A percentile compares a stretch with the other conserved stretches of the same genome.
These are phyloP conservation scores for Ophiostoma ips DNA, from an alignment of 2,329 filamentous ascomycete species.

Conservation along the genomic window DNA sequence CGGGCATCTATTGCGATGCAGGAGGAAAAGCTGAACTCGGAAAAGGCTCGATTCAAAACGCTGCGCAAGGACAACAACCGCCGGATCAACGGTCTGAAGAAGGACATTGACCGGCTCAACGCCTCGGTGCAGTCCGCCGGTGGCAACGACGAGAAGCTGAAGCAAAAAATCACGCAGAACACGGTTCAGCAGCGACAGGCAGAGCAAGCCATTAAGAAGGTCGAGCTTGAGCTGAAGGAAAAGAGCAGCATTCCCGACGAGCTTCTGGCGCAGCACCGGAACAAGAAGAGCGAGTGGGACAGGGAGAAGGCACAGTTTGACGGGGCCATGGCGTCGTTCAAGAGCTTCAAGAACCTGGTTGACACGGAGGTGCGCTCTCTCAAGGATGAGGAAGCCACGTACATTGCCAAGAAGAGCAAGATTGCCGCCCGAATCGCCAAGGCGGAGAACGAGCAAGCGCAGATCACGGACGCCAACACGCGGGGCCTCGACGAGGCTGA, in stretches of 20 bases:
- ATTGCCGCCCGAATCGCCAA: slow-evolving; percentile 57
- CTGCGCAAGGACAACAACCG: slow-evolving; percentile 63
- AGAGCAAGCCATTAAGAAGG: slow-evolving; percentile 19
- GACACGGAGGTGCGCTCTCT: slow-evolving; percentile 50
- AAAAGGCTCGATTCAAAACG: slow-evolving; percentile 54
- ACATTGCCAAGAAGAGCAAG: slow-evolving; percentile 58
- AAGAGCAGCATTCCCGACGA: slow-evolving; percentile 51
- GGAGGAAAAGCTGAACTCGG: slow-evolving; percentile 56
- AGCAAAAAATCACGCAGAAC: slow-evolving; percentile 62
- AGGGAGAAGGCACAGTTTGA: slow-evolving; percentile 48
- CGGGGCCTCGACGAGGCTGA: slow-evolving; percentile 51
- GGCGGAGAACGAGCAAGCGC: slow-evolving; percentile 57
- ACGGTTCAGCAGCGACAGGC: slow-evolving; percentile 57
- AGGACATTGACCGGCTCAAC: slow-evolving; percentile 58
- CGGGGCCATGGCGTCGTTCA: slow-evolving; percentile 37
- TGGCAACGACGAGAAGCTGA: slow-evolving; percentile 61
- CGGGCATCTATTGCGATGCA: slow-evolving; percentile 62
- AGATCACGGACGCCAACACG: slow-evolving; percentile 54
- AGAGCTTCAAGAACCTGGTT: slow-evolving; percentile 44
- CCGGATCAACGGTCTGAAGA: slow-evolving; percentile 51
- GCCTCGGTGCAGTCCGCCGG: slow-evolving; percentile 54
- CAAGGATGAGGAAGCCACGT: slow-evolving; percentile 47
- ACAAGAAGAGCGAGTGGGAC: slow-evolving; percentile 37
- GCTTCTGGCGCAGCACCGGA: slow-evolving; percentile 42
- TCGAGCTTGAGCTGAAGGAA: slow-evolving; percentile 48